Percentiles rank a stretch among this genome's conserved stretches.
phyloP scores from a whole-genome alignment of 2,329 filamentous ascomycete species.

The Cercospora canescens region DNA sequence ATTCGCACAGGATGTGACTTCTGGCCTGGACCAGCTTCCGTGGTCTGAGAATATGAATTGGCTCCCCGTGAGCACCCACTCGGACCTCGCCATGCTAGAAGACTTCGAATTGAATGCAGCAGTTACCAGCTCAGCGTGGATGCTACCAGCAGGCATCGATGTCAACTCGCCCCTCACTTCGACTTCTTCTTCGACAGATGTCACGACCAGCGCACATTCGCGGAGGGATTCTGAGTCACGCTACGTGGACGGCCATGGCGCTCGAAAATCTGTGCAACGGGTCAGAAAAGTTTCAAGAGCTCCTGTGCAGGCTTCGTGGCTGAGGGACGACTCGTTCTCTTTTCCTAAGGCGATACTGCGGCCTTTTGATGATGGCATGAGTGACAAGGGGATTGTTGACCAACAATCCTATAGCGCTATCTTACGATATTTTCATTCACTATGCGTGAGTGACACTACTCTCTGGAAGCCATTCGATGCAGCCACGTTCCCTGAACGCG shows the following conservation, averaged over 20 bases:
- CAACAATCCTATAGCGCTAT: background rate
- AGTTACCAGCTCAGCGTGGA: background rate
- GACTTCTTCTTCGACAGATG: background rate
- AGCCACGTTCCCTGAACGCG: background rate
- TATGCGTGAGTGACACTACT: background rate
- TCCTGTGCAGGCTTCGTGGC: background rate
- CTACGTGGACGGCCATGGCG: background rate
- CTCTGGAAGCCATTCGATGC: constrained; percentile 5
- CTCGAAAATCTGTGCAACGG: background rate
- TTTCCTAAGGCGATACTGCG: background rate
- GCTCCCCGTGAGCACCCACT: background rate
- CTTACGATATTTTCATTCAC: background rate
- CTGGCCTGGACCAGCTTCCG: background rate
- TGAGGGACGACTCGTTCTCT: background rate
- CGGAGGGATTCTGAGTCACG: background rate
- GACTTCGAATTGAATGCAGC: background rate
- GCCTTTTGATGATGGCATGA: background rate
- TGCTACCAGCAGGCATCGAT: background rate
- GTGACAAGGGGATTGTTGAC: background rate
- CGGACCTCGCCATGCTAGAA: background rate
- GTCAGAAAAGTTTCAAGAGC: background rate
- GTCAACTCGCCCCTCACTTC: background rate
- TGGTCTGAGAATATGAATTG: background rate
- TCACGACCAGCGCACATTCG: background rate
- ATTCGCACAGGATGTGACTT: background rate